phyloP scores from a whole-genome alignment of 768 basidiomycete species.

The Pleurotus giganteus region DNA sequence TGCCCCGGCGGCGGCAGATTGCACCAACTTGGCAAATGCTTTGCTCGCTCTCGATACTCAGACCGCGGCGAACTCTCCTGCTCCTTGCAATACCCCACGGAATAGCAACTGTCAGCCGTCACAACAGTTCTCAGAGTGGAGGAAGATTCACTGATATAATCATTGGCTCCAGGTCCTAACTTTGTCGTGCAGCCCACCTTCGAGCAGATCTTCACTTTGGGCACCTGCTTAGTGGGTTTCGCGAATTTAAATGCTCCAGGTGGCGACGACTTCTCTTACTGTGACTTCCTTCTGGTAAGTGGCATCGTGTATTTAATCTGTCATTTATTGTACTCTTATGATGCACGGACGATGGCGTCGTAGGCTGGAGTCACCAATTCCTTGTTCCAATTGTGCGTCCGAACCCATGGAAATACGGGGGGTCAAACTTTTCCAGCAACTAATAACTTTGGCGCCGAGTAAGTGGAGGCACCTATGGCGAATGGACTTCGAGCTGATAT shows the following conservation, averaged over 20 bases:
- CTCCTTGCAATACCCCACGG: background rate
- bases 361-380: too few species aligned
- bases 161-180: conserved; percentile 4
- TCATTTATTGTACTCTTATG: background rate
- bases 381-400: too few species aligned
- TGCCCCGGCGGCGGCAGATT: background rate
- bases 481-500: too few species aligned
- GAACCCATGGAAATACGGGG: too few species aligned
- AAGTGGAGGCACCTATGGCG: too few species aligned
- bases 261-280: conserved; percentile 5
- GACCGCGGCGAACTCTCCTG: background rate
- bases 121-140: background rate
- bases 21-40: background rate
- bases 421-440: too few species aligned
- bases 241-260: conserved; percentile 3
- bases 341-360: too few species aligned
- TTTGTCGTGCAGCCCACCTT: conserved; percentile 3
- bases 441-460: too few species aligned
- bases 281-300: conserved; percentile 8
- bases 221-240: conserved; percentile 6
- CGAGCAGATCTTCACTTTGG: conserved; percentile 6
- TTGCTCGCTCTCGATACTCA: background rate
- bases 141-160: too few species aligned
- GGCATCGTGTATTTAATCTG: conserved; percentile 7
- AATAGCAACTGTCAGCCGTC: background rate